phyloP scores from a whole-genome alignment of 306 rosid genomes.

The Citrullus amarus region DNA sequence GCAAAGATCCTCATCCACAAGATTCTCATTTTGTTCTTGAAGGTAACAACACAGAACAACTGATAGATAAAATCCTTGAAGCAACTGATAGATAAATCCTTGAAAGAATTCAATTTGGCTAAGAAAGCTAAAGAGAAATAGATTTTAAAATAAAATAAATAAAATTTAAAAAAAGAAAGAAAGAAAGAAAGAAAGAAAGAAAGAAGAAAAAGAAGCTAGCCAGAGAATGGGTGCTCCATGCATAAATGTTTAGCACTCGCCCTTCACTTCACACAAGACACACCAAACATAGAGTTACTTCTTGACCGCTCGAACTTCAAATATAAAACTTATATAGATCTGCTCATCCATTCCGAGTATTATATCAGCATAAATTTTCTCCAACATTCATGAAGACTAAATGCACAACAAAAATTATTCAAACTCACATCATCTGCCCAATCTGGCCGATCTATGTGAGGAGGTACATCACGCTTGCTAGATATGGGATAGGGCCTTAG shows the following conservation, averaged over 20 bases:
- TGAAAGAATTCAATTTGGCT: no score
- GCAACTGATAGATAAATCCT: no score
- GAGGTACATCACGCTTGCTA: slow-evolving; percentile 41
- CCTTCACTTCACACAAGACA: background rate
- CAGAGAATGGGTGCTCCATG: background rate
- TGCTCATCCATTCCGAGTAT: background rate
- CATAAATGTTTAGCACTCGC: background rate
- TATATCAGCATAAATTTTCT: background rate
- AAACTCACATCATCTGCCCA: slow-evolving; percentile 86
- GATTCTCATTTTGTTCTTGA: no score
- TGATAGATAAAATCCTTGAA: no score
- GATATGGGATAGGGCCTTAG: slow-evolving; percentile 86
- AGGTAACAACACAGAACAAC: no score
- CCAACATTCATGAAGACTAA: background rate
- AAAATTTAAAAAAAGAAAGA: no score
- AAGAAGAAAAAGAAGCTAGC: background rate
- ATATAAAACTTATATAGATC: background rate
- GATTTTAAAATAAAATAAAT: no score
- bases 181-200: no score
- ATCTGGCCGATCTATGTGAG: slow-evolving; percentile 62
- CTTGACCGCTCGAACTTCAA: background rate
- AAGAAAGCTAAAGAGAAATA: no score
- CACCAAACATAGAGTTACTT: background rate
- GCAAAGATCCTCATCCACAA: no score
- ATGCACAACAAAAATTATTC: background rate